Percentiles rank a stretch among this genome's conserved stretches.
phyloP scores from a whole-genome alignment of 331 rosid genomes.

The Cucumis variabilis region DNA sequence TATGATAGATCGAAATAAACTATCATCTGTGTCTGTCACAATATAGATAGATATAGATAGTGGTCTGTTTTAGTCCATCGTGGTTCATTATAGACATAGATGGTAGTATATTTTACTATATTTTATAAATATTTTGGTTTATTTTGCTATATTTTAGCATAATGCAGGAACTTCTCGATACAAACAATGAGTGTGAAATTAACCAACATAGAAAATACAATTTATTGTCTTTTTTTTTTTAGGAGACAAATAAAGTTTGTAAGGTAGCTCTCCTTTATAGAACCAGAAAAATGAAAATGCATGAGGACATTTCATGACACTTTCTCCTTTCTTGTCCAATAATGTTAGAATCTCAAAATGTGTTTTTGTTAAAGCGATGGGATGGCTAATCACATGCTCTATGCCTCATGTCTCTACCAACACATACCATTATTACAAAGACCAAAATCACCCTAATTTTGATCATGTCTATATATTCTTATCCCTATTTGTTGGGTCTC shows the following conservation, averaged over 20 bases:
- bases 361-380: neutral
- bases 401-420: neutral
- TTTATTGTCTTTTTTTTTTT: no score
- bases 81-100: no score
- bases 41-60: no score
- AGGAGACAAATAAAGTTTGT: neutral
- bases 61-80: no score
- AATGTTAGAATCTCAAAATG: neutral
- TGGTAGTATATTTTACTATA: no score
- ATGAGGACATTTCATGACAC: neutral
- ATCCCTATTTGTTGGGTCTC: neutral
- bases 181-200: no score
- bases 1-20: no score
- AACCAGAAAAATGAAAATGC: neutral
- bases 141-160: no score
- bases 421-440: neutral
- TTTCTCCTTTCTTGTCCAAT: slow-evolving; percentile 15
- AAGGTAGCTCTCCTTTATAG: neutral
- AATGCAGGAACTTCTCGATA: no score
- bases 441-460: neutral
- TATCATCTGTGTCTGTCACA: no score
- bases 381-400: slow-evolving; percentile 3
- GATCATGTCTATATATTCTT: neutral
- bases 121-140: no score
- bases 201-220: no score